phyloP scores from a whole-genome alignment of 306 rosid genomes.

The Trifolium pratense region DNA sequence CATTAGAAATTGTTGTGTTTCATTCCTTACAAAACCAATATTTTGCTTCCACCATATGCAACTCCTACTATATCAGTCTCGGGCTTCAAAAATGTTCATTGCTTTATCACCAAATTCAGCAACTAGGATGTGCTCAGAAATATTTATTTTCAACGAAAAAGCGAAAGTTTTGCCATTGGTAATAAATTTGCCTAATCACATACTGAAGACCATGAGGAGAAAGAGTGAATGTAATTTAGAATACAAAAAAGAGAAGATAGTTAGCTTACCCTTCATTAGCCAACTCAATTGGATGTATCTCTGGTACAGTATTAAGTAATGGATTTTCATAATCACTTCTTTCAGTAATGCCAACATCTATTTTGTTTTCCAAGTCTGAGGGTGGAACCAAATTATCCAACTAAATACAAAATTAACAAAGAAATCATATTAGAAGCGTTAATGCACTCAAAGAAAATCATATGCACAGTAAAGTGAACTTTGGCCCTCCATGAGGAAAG shows the following conservation, averaged over 20 bases:
- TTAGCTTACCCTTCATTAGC: conserved; percentile 50
- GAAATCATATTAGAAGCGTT: conserved; percentile 39
- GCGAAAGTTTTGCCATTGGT: neutral
- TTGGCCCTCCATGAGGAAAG: conserved; percentile 11
- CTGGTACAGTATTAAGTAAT: conserved; percentile 37
- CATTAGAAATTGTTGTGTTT: conserved; percentile 8
- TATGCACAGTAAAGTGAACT: conserved; percentile 7
- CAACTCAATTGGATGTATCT: conserved; percentile 43
- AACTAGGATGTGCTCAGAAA: conserved; percentile 24
- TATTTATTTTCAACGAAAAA: neutral
- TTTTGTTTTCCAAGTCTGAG: conserved; percentile 46
- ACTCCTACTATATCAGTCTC: conserved; percentile 29
- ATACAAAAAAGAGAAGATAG: conserved; percentile 32
- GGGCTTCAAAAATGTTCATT: conserved; percentile 32
- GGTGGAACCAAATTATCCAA: conserved; percentile 41
- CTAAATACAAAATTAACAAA: conserved; percentile 45
- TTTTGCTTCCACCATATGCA: neutral
- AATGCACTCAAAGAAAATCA: conserved; percentile 32
- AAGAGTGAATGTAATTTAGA: conserved; percentile 21
- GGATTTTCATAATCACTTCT: conserved; percentile 40
- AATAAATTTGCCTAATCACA: conserved; percentile 18
- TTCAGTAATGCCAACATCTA: conserved; percentile 16
- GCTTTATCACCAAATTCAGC: conserved; percentile 33
- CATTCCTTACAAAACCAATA: conserved; percentile 22
- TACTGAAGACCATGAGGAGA: conserved; percentile 11